Percentiles rank a stretch among this genome's conserved stretches.
These are phyloP conservation scores for Phytophthora crassamura DNA, from an alignment of 352 stramenopile genomes.

Conservation along the genomic window DNA sequence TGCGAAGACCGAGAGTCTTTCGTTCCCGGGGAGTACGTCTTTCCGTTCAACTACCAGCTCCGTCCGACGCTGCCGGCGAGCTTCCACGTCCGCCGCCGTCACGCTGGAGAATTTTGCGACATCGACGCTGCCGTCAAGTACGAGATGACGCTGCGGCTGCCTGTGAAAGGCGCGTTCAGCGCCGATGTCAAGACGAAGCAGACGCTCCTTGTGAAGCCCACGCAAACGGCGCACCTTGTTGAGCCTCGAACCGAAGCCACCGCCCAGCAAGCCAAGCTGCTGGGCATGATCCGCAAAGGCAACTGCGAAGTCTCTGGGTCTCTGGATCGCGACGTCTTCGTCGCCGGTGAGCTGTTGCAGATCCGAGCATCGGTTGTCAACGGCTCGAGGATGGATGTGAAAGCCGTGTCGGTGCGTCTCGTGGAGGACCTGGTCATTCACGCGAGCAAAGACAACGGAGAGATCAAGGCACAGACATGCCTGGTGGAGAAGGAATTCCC, in stretches of 20 bases:
- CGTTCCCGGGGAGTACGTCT: conserved; percentile 44
- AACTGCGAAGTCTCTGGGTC: conserved; percentile 33
- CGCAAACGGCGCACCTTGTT: conserved; percentile 22
- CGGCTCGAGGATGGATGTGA: conserved; percentile 31
- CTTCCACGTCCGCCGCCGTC: conserved; percentile 30
- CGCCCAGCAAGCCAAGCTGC: conserved; percentile 23
- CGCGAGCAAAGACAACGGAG: conserved; percentile 6
- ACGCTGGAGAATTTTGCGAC: conserved; percentile 28
- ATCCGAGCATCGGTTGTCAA: conserved; percentile 30
- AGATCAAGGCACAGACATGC: conserved; percentile 28
- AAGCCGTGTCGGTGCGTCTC: conserved; percentile 22
- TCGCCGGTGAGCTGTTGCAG: conserved; percentile 30
- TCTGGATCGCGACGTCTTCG: conserved; percentile 29
- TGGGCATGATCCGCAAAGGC: conserved; percentile 30
- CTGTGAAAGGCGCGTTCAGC: conserved; percentile 29
- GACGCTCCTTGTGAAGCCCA: conserved; percentile 14
- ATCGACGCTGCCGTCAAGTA: conserved; percentile 40
- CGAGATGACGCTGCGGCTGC: conserved; percentile 31
- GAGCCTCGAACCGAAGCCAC: conserved; percentile 20
- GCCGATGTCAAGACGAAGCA: conserved; percentile 22
- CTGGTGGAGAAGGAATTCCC: conserved; percentile 26
- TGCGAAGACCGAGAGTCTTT: conserved; percentile 53
- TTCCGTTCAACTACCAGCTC: conserved; percentile 38
- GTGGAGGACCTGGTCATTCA: conserved; percentile 29
- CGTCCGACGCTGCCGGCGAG: conserved; percentile 18